Evolutionary conservation across 345 rosid species (phyloP).

Genomic region (Iberis pinnata): DNA sequence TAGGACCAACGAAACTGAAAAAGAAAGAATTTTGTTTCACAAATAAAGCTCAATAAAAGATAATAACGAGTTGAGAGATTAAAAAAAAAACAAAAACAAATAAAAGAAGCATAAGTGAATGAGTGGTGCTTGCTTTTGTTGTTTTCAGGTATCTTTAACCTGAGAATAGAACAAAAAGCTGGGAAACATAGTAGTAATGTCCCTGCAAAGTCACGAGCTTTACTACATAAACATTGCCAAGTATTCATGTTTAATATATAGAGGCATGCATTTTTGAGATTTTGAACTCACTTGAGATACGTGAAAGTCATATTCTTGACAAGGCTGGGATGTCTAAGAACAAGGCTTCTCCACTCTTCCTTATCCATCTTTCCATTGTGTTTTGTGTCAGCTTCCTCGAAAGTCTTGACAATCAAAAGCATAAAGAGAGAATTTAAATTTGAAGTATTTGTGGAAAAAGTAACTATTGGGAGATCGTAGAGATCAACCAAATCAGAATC

Average conservation of each 20-base stretch:
- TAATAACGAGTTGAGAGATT: too few relatives aligned
- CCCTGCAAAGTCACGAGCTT: conserved; percentile 36
- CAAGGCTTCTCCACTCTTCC: conserved; percentile 97
- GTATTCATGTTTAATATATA: too few relatives aligned
- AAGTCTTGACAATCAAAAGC: conserved; percentile 47
- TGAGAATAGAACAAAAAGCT: conserved; percentile 89
- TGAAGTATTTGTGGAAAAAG: too few relatives aligned
- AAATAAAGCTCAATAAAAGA: too few relatives aligned
- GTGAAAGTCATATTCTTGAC: conserved; percentile 96
- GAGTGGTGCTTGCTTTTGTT: background rate
- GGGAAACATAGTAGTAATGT: conserved; percentile 84
- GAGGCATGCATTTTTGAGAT: background rate
- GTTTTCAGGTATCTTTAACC: conserved; percentile 59
- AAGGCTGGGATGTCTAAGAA: conserved; percentile 81
- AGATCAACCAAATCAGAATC: too few relatives aligned
- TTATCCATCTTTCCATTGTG: conserved; percentile 91
- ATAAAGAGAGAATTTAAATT: too few relatives aligned
- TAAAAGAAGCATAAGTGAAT: too few relatives aligned
- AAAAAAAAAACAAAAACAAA: too few relatives aligned
- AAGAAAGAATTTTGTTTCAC: too few relatives aligned
- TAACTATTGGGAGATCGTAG: too few relatives aligned
- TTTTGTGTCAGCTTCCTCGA: conserved; percentile 97
- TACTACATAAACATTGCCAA: background rate
- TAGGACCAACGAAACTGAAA: too few relatives aligned
- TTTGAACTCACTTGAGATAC: conserved; percentile 75